Evolutionary conservation across 2,329 filamentous ascomycete species (phyloP), one percentile per base, ranked within the genome.

Genomic region (Didymella glomerata): DNA sequence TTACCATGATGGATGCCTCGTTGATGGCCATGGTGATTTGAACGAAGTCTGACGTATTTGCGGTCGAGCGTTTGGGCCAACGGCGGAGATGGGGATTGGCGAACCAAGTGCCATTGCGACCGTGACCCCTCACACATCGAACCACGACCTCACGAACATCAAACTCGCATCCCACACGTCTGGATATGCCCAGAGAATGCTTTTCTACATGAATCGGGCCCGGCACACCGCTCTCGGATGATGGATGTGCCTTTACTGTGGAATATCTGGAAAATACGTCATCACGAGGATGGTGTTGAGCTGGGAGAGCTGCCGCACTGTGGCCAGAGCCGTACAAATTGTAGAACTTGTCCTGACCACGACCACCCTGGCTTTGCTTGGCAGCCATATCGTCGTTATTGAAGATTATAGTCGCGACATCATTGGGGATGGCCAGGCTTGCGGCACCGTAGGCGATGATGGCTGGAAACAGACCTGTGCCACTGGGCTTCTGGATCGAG

Each of bases 381-480:
- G 79, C 78, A 22, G 80, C 86, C 58, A 88, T 84, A 27, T 81
- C 79, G 68, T 86, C 82, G 72, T 87, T 88, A 75, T 81, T 80
- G 76, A 88, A 88, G 62, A 77, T 84, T 68, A 88, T 85, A 55
- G 81, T 84, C 36, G 82, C 86, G 27, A 88, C 82, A 48, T 77
- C 81, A 34, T 74, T 77, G 1, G 85, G 48, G 8, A 85, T 78
- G 16, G 86, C 85, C 48, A 89, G 79, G 61, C 81, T 85, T 8
- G 81, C 74, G 38, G 78, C 83, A 41, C 84, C 85, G 63, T 84
- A 84, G 51, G 81, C 81, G 66, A 88, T 86, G 72, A 88, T 83
- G 60, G 84, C 85, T 7, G 85, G 84, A 68, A 82, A 83, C 2
- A 84, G 83, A 4, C 77, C 80, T 30, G 70, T 79, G 53, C 82